A percentile compares a stretch with the other conserved stretches of the same genome.
These are phyloP conservation scores for Datura wrightii DNA, from an alignment of 257 asterid genomes.

Conservation along the genomic window DNA sequence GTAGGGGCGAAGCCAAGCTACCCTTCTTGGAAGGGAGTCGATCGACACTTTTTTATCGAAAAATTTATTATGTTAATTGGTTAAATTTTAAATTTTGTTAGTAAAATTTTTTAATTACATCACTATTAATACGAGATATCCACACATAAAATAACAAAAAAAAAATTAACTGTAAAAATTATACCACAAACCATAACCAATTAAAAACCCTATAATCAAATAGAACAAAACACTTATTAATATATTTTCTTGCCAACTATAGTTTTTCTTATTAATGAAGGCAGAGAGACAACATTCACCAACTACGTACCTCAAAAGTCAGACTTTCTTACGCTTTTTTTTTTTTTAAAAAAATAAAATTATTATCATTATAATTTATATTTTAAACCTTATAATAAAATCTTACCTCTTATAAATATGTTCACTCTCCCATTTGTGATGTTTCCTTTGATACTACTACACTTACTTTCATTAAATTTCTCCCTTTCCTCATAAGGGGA, in stretches of 20 bases:
- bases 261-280: slow-evolving; percentile 35
- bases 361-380: neutral
- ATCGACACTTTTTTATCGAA: slow-evolving; percentile 27
- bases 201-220: too few species aligned
- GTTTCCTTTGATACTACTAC: neutral
- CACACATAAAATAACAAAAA: too few species aligned
- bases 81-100: neutral
- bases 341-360: neutral
- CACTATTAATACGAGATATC: too few species aligned
- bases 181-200: too few species aligned
- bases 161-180: too few species aligned
- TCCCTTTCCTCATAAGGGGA: too few species aligned
- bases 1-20: neutral
- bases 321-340: neutral
- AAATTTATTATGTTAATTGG: neutral
- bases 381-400: neutral
- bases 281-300: slow-evolving; percentile 43
- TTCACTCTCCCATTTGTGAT: neutral
- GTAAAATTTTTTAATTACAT: too few species aligned
- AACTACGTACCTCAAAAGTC: slow-evolving; percentile 36
- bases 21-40: neutral
- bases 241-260: slow-evolving; percentile 48
- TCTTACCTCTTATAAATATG: neutral
- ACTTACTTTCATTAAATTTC: slow-evolving; percentile 28
- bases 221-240: neutral